Evolutionary conservation across 2,329 filamentous ascomycete genomes (phyloP), one percentile per base, ranked within the genome.

Genomic region (Colletotrichum shisoi): DNA sequence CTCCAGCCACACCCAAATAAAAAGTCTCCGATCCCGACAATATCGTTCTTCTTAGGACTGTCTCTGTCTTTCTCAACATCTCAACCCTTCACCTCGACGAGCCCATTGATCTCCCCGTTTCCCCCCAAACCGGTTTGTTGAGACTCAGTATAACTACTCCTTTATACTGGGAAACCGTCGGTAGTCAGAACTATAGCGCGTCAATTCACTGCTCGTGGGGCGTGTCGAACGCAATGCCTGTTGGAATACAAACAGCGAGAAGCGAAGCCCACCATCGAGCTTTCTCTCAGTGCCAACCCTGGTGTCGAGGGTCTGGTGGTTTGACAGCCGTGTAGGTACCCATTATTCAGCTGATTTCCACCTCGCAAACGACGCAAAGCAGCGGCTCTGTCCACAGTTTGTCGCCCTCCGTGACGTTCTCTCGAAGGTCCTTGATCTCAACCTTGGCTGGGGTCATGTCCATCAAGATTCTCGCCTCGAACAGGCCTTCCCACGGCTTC

Each of bases 321-420:
- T 62, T 62, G 39, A 11, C 45, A 45, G 56, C 39, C 57, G 21
- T 37, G 9, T 8, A 34, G 7, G 24, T 31, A 48, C 46, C 39
- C 4, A 37, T 76, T 76, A 83, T 62, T 83, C 63, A 68, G 45
- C 63, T 80, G 64, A 86, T 82, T 49, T 76, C 75, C n/a, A 76
- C 72, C 24, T 76, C 76, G 72, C 85, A 88, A 46, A 84, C 72
- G 42, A 87, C 77, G 69, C 85, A 88, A 54, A 78, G 74, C 39
- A 83, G 73, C 4, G 79, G 79, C 72, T 87, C 84, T 12, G 78
- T 81, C 85, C 85, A 88, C 11, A 75, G 77, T 74, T 83, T 85
- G 39, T 82, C 80, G 2, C 84, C 84, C 11, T 80, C 83, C 2
- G 73, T 73, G 7, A 87, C 75, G 11, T 78, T 77, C 37, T 80